Percentiles rank a stretch among this genome's conserved stretches.
These are phyloP conservation scores for Pleurotus pulmonarius DNA, from an alignment of 768 basidiomycete genomes.

Conservation along the genomic window DNA sequence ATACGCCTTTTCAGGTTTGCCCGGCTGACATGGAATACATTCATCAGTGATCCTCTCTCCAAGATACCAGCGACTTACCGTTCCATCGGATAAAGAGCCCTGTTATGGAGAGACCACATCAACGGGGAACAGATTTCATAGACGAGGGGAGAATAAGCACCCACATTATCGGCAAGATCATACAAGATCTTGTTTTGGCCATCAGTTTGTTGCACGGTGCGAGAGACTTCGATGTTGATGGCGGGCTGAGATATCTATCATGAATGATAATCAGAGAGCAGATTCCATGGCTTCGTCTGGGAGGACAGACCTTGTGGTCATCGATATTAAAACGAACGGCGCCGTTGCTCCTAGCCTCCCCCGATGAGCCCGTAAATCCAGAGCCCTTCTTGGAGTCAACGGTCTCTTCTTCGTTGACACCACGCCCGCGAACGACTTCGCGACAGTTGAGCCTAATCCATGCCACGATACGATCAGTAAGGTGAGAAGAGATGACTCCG, in stretches of 20 bases:
- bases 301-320: slow-evolving; percentile 6
- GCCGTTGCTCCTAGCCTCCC: background rate
- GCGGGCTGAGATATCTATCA: background rate
- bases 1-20: background rate
- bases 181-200: background rate
- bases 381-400: slow-evolving; percentile 2
- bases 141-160: background rate
- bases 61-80: background rate
- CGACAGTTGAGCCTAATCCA: slow-evolving; percentile 19
- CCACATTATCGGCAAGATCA: slow-evolving; percentile 6
- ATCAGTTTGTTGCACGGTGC: slow-evolving; percentile 6
- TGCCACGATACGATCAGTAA: background rate
- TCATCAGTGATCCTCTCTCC: background rate
- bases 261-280: background rate
- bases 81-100: background rate
- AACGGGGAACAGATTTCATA: background rate
- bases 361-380: background rate
- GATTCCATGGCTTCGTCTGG: background rate
- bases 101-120: background rate
- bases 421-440: slow-evolving; percentile 13
- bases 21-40: no score
- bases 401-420: slow-evolving; percentile 15
- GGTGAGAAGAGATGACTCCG: background rate
- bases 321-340: slow-evolving; percentile 12
- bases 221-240: slow-evolving; percentile 8